Conservation (phyloP, 139 green algal species). For the Axilococcus clingmanii region DNA sequence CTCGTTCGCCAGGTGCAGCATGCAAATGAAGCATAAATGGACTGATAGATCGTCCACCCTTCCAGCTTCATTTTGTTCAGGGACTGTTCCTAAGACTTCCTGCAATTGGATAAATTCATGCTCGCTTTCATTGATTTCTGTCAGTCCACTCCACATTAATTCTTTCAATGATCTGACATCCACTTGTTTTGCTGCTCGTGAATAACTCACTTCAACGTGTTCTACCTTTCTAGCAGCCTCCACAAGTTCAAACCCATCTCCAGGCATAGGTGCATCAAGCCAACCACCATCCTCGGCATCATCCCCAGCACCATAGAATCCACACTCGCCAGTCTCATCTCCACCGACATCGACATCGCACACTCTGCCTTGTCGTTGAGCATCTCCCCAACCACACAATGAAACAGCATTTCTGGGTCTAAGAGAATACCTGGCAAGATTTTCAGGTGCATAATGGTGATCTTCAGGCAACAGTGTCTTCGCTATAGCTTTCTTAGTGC, state of each 20-base stretch:
- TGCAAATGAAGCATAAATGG: constrained; percentile 95
- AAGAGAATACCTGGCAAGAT: constrained; percentile 20
- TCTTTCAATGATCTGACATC: constrained; percentile 80
- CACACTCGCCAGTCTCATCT: constrained; percentile 15
- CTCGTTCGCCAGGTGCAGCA: constrained; percentile 95
- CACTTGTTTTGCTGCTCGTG: constrained; percentile 52
- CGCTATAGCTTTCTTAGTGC: constrained; percentile 5
- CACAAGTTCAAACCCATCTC: constrained; percentile 21
- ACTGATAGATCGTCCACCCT: constrained; percentile 66
- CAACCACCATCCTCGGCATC: constrained; percentile 2
- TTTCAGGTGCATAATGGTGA: constrained; percentile 48
- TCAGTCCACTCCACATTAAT: constrained; percentile 59
- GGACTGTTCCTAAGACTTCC: constrained; percentile 43
- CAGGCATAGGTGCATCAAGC: not conserved
- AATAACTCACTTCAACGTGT: constrained; percentile 60
- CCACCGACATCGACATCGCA: constrained; percentile 8
- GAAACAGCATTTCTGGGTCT: constrained; percentile 9
- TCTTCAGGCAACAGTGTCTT: constrained; percentile 65
- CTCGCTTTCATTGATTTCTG: constrained; percentile 7
- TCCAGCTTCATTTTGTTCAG: constrained; percentile 33
- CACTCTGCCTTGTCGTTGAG: constrained; percentile 2
- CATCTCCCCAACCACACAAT: not conserved
- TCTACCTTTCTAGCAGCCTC: constrained; percentile 41
- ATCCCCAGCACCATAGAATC: constrained; percentile 2
- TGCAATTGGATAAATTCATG: constrained; percentile 16